Percentiles rank a stretch among this genome's conserved stretches.
Conservation (phyloP, 768 basidiomycete species). For the Leccinum uliginosum region DNA sequence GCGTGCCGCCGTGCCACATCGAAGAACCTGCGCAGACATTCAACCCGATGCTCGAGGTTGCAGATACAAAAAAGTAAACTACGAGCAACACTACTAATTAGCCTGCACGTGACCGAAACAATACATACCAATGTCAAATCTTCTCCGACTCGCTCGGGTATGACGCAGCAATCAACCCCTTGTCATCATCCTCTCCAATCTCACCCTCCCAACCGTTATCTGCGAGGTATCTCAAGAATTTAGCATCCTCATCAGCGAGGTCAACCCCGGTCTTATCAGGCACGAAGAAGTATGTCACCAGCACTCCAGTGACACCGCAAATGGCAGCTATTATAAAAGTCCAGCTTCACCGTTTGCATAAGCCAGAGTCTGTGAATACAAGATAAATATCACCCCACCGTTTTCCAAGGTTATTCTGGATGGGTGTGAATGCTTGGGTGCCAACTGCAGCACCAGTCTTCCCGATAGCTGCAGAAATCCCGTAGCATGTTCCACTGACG, state of each 20-base stretch:
- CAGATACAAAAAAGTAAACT: not conserved
- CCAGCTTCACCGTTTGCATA: conserved; percentile 38
- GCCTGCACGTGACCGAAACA: conserved; percentile 17
- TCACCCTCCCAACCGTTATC: conserved; percentile 64
- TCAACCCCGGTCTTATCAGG: conserved; percentile 66
- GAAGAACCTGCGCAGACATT: conserved; percentile 23
- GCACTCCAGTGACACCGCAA: conserved; percentile 57
- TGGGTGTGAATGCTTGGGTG: conserved; percentile 67
- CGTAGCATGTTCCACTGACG: conserved; percentile 62
- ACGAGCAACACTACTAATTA: not conserved
- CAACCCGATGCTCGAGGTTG: not conserved
- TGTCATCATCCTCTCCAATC: conserved; percentile 52
- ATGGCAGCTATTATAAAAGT: conserved; percentile 69
- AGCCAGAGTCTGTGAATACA: not conserved
- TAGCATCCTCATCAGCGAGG: conserved; percentile 60
- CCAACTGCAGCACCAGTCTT: conserved; percentile 72
- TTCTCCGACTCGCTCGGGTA: conserved; percentile 10
- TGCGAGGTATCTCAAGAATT: conserved; percentile 55
- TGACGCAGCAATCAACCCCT: conserved; percentile 20
- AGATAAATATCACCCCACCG: conserved; percentile 32
- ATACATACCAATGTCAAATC: no score
- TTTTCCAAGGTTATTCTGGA: conserved; percentile 63
- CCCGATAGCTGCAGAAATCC: conserved; percentile 62
- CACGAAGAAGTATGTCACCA: conserved; percentile 65
- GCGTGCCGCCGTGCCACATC: conserved; percentile 8